phyloP scores from a whole-genome alignment of 148 eudicot genomes.

The Rhododendron griersonianum region DNA sequence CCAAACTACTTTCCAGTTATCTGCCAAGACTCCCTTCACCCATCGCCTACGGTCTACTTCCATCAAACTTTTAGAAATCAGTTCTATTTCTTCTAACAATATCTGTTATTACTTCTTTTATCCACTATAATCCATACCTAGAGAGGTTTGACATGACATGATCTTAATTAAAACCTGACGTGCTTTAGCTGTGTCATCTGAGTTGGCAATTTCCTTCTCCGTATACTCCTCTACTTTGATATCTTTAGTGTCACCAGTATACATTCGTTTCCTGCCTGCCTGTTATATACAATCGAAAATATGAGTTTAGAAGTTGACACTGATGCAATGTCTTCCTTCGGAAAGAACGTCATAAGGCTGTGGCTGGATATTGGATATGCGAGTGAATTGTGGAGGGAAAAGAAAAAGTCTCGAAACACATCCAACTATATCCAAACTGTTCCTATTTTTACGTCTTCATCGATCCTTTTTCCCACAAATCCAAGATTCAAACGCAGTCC shows the following conservation, averaged over 20 bases:
- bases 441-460: not conserved
- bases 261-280: conserved; percentile 51
- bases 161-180: conserved; percentile 48
- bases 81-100: conserved; percentile 64
- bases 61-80: conserved; percentile 38
- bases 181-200: conserved; percentile 41
- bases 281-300: conserved; percentile 16
- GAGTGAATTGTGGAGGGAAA: no score
- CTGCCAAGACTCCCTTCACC: not conserved
- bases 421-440: not conserved
- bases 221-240: conserved; percentile 25
- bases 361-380: not conserved
- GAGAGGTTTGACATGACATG: conserved; percentile 33
- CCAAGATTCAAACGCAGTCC: not conserved
- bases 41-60: conserved; percentile 21
- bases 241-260: not conserved
- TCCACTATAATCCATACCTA: conserved; percentile 4
- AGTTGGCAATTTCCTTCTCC: conserved; percentile 25
- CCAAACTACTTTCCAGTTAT: not conserved
- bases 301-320: not conserved
- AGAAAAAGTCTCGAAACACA: not conserved
- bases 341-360: not conserved
- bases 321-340: not conserved
- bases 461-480: not conserved
- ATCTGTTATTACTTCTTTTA: conserved; percentile 12